A percentile compares a stretch with the other conserved stretches of the same genome.
phyloP scores from a whole-genome alignment of 2,329 filamentous ascomycete species.

The Metarhizium album region DNA sequence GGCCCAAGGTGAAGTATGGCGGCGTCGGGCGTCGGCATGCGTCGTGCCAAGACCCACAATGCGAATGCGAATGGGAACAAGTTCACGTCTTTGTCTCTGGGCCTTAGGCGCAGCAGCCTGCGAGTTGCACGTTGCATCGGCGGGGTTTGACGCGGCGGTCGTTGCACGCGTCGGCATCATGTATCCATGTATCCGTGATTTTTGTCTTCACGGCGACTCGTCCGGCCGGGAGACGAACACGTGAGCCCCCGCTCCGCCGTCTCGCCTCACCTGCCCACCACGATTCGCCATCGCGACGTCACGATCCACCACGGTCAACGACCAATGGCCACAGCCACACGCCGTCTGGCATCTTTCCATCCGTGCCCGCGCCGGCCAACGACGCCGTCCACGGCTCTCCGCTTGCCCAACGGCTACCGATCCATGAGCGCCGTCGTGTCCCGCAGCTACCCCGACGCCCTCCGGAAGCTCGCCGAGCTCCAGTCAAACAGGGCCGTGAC shows the following conservation, averaged over 20 bases:
- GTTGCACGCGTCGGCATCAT: too few relatives aligned
- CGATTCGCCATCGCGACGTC: too few relatives aligned
- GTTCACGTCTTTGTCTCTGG: background rate
- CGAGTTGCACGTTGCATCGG: too few relatives aligned
- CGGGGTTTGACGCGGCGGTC: too few relatives aligned
- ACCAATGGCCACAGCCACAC: background rate
- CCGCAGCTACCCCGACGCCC: conserved; percentile 52
- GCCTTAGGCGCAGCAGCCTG: too few relatives aligned
- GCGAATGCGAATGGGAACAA: background rate
- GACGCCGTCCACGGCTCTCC: background rate
- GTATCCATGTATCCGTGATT: background rate
- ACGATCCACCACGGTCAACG: too few relatives aligned
- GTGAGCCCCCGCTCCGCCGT: too few relatives aligned
- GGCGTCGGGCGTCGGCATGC: background rate
- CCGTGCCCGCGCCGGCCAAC: background rate
- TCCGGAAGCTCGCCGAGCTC: conserved; percentile 62
- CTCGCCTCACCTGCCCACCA: too few relatives aligned
- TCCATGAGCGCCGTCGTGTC: conserved; percentile 11
- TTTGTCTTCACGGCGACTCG: too few relatives aligned
- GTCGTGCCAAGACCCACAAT: background rate
- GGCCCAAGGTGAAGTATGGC: background rate
- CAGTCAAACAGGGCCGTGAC: conserved; percentile 67
- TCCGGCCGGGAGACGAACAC: too few relatives aligned
- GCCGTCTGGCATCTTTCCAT: background rate
- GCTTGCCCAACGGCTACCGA: background rate